Conservation (phyloP, 2,329 filamentous ascomycete genomes). For the Hypoxylon sp. region DNA sequence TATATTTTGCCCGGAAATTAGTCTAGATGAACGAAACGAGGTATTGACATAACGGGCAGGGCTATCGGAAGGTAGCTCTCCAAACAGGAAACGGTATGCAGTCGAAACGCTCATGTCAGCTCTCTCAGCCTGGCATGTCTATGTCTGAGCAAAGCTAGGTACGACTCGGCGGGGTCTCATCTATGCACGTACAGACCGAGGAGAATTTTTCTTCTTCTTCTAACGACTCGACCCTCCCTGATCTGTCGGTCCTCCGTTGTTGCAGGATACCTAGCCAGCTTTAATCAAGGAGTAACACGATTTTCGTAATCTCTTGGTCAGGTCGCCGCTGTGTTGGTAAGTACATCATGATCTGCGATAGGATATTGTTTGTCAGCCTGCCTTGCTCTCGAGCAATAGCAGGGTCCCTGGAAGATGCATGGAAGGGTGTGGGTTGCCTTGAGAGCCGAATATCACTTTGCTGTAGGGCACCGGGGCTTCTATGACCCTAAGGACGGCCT, state of each 20-base stretch:
- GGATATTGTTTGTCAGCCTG: slow-evolving; percentile 23
- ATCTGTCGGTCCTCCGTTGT: slow-evolving; percentile 11
- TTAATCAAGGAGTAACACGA: slow-evolving; percentile 15
- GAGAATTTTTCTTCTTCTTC: neutral
- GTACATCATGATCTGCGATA: slow-evolving; percentile 33
- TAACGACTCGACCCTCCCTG: slow-evolving; percentile 1
- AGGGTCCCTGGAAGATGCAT: slow-evolving; percentile 21
- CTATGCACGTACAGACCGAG: slow-evolving; percentile 22
- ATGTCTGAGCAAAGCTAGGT: slow-evolving; percentile 13
- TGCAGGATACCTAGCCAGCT: slow-evolving; percentile 8
- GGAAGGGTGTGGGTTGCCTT: slow-evolving; percentile 35
- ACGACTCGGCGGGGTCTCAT: slow-evolving; percentile 25
- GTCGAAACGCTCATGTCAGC: slow-evolving; percentile 36
- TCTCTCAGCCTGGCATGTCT: slow-evolving; percentile 13
- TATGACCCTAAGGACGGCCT: slow-evolving; percentile 11
- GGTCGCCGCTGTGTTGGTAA: slow-evolving; percentile 24
- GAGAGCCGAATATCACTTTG: slow-evolving; percentile 18
- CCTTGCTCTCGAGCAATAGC: slow-evolving; percentile 12
- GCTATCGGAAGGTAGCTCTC: slow-evolving; percentile 47
- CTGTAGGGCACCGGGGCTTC: slow-evolving; percentile 16
- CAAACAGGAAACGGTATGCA: slow-evolving; percentile 41
- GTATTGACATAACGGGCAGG: slow-evolving; percentile 34
- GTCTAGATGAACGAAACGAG: slow-evolving; percentile 43
- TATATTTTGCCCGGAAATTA: slow-evolving; percentile 47
- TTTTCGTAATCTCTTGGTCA: slow-evolving; percentile 39